Conservation (phyloP, 2,329 filamentous ascomycete genomes). For the Setomelanomma holmii region DNA sequence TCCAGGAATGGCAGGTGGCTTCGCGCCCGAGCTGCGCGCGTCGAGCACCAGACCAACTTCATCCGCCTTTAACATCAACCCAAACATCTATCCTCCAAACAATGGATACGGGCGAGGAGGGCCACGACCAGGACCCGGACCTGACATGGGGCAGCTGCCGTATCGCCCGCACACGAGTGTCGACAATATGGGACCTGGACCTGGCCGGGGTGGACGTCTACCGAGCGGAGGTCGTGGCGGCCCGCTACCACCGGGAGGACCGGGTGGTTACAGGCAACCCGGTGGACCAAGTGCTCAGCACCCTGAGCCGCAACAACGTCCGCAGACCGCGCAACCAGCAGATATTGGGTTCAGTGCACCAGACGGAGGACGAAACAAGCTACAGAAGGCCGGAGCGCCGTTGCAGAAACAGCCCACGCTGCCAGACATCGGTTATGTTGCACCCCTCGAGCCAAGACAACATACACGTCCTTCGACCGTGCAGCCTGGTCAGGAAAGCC, state of each 20-base stretch:
- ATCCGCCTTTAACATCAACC: slow-evolving; percentile 61
- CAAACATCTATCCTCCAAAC: slow-evolving; percentile 49
- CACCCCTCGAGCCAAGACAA: slow-evolving; percentile 45
- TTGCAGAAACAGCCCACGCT: slow-evolving; percentile 42
- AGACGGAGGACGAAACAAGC: slow-evolving; percentile 52
- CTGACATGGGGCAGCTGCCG: slow-evolving; percentile 40
- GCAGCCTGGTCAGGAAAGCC: slow-evolving; percentile 44
- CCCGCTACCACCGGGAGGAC: slow-evolving; percentile 40
- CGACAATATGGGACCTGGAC: slow-evolving; percentile 43
- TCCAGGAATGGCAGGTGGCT: slow-evolving; percentile 47
- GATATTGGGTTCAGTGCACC: slow-evolving; percentile 54
- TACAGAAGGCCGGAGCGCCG: slow-evolving; percentile 48
- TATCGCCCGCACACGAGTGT: slow-evolving; percentile 47
- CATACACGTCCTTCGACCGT: slow-evolving; percentile 45
- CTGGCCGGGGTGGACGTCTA: slow-evolving; percentile 40
- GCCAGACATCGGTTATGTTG: slow-evolving; percentile 48
- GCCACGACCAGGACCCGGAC: slow-evolving; percentile 31
- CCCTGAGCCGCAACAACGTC: slow-evolving; percentile 39
- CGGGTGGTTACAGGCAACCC: slow-evolving; percentile 46
- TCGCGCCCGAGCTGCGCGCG: slow-evolving; percentile 58
- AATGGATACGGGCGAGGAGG: slow-evolving; percentile 40
- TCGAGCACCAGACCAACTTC: slow-evolving; percentile 56
- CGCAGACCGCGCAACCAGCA: slow-evolving; percentile 50
- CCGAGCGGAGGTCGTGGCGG: slow-evolving; percentile 36
- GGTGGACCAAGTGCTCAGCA: slow-evolving; percentile 48